Evolutionary conservation across 352 stramenopile species (phyloP), one percentile per base, ranked within the genome.

Genomic region (Phytophthora uliginosa): DNA sequence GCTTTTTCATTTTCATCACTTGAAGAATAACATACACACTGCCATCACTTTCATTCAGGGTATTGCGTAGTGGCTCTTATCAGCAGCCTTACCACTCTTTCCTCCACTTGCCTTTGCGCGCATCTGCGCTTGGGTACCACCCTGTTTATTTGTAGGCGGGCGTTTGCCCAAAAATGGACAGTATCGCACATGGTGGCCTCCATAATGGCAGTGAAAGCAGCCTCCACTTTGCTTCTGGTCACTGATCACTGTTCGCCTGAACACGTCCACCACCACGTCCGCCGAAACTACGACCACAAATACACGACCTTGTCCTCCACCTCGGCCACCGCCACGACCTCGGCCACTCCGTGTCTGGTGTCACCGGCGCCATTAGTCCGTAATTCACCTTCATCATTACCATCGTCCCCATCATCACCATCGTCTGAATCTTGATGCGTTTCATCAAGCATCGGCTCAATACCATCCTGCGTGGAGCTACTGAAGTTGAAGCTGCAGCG

Each of bases 81-180:
- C 54, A 36, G 31, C 18, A 50, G 42, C 18, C 18, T n/a, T 50
- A 50, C 15, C 42, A 50, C 4, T 48, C 40, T 48, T 48, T 48
- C 40, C 15, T 20, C 40, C 40, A 47, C 15, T 47, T 18, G 28
- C 28, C 52, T 59, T 59, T 2, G 10, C 52, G 34, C 31, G 52
- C 10, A 47, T 45, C 18, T 53, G 47, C 10, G n/a, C 47, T 54
- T 24, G 18, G 18, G 17, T 17, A 22, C 20, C 7, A 36, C 20
- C 28, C 12, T 1, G 10, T 3, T 51, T 40, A 15, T 63, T 4
- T 4, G 15, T n/a, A 2, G 52, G 62, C n/a, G 52, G 62, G 1
- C 62, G 62, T 7, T 62, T 62, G 22, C 62, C 51, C 5, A 62
- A 28, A 38, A 56, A 47, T 2, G 62, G 62, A 38, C 62, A 62